These are phyloP conservation scores for Ambrosia artemisiifolia DNA, from an alignment of 129 eudicot genomes.

Conservation along the genomic window DNA sequence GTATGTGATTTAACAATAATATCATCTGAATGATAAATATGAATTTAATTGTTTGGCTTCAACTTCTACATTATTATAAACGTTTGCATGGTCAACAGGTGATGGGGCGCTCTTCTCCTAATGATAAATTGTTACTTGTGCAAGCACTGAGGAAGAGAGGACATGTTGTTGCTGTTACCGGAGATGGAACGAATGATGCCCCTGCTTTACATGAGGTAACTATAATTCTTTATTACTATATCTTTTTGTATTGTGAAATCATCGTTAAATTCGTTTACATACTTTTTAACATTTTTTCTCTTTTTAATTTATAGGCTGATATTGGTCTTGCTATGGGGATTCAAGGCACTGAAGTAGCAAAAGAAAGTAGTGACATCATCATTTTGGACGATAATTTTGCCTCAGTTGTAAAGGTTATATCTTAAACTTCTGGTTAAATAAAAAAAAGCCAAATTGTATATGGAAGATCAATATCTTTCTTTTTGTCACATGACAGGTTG, in stretches of 20 bases:
- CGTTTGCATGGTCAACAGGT: constrained; percentile 46
- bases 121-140: constrained; percentile 87
- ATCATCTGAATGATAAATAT: not conserved
- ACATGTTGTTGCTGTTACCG: constrained; percentile 96
- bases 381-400: constrained; percentile 88
- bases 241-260: not conserved
- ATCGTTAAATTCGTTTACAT: not conserved
- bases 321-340: constrained; percentile 99
- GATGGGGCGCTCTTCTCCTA: constrained; percentile 97
- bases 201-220: constrained; percentile 94
- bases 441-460: not conserved
- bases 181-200: constrained; percentile 98
- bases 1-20: constrained; percentile 32
- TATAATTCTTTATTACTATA: not conserved
- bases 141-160: constrained; percentile 83
- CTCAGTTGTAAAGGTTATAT: constrained; percentile 71
- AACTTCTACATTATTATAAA: not conserved
- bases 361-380: constrained; percentile 90
- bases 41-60: not conserved
- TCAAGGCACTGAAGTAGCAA: constrained; percentile 91
- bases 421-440: constrained; percentile 6
- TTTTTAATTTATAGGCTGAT: constrained; percentile 61
- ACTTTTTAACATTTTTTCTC: not conserved
- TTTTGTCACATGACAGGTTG: constrained; percentile 47
- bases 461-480: not conserved